Evolutionary conservation across 495 filamentous ascomycete genomes (phyloP), one percentile per base, ranked within the genome.

Genomic region (Xylaria castorea): DNA sequence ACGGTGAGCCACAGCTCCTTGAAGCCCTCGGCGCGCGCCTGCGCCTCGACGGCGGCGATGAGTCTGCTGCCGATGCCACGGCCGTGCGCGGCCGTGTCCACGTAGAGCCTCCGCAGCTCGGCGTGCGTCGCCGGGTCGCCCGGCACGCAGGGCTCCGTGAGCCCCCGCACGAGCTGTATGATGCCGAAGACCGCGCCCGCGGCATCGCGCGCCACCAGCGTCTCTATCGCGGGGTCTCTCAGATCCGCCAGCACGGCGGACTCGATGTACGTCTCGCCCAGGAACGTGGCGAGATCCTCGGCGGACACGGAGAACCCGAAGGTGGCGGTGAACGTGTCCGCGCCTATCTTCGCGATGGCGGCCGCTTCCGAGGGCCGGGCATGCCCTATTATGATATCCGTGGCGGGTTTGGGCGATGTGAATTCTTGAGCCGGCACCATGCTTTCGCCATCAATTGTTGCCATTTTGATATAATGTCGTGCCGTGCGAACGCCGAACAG

Each of bases 21-120:
- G 65, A 79, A 82, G 12, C 79, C 82, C 66, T 80, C 75, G 20
- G 77, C 75, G 51, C 75, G 78, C 3, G 83, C 82, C 55, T 75
- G 70, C 7, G 51, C 34, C 73, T 82, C 81, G 0, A 80, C 74
- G 7, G 67, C 73, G 16, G 75, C 71, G 68, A 77, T 70, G 57
- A 85, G 79, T 71, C 68, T 70, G 61, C 67, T 78, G 8, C 81
- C 83, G 30, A 81, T 74, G 11, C 82, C 81, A 16, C 44, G 61
- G 14, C 82, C 81, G 27, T 83, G 80, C n/a, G 64, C 73, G 1
- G 75, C 60, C 0, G 64, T 69, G 51, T 79, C 70, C 27, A 85
- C 81, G 73, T 85, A 85, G 36, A 85, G 67, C 48, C 82, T 73
- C 58, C 80, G 76, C 4, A 85, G 75, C 66, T 85, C 83, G 27